These are phyloP conservation scores for Goffeauzyma gilvescens DNA, from an alignment of 768 basidiomycete species.

Conservation along the genomic window DNA sequence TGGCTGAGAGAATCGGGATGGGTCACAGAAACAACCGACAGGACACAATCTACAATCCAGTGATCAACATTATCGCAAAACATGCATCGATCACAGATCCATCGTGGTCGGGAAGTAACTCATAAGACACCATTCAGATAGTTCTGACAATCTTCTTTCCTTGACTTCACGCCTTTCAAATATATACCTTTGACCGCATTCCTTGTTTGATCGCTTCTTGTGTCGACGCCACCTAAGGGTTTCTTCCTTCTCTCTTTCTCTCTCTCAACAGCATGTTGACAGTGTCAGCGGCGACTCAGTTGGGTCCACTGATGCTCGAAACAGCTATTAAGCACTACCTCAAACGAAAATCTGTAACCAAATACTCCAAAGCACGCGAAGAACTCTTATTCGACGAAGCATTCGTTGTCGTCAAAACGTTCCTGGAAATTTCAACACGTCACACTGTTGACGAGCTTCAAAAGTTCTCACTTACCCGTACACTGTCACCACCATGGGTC, in stretches of 20 bases:
- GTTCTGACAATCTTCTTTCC: background rate
- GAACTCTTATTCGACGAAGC: constrained; percentile 67
- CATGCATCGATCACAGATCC: no score
- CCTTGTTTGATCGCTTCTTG: no score
- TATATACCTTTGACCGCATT: no score
- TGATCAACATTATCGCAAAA: no score
- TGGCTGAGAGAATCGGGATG: no score
- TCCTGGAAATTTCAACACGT: constrained; percentile 48
- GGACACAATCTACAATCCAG: no score
- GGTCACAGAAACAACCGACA: no score
- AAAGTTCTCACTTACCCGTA: constrained; percentile 53
- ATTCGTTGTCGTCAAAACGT: constrained; percentile 54
- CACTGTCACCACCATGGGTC: constrained; percentile 68
- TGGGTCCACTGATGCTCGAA: constrained; percentile 28
- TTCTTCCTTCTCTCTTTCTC: no score
- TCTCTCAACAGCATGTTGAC: constrained; percentile 5
- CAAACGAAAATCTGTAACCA: constrained; percentile 35
- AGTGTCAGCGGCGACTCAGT: constrained; percentile 10
- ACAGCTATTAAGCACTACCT: constrained; percentile 76
- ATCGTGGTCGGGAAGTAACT: no score
- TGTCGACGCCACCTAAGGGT: no score
- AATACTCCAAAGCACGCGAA: constrained; percentile 41
- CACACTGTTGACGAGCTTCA: constrained; percentile 74
- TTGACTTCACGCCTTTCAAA: background rate
- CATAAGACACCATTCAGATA: background rate